Base-by-base conservation (phyloP, 2,329 filamentous ascomycete genomes). In the Stemphylium beticola region DNA sequence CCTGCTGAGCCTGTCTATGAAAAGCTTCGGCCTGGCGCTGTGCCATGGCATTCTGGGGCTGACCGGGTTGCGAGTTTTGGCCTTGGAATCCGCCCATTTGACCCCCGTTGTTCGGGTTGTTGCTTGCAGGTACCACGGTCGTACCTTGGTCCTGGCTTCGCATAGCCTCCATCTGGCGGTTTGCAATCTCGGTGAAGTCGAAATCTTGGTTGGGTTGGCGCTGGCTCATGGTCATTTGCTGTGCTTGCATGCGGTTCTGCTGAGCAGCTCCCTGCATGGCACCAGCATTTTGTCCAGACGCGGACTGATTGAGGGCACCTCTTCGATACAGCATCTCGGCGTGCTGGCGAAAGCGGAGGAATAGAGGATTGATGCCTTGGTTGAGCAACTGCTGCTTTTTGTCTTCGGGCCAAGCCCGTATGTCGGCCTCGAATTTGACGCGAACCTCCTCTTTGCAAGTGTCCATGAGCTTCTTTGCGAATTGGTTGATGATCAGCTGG, bases 41-140 rank as follows among this genome's bases (percentile, higher is more conserved):
- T 26, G 67, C 69, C 57, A 68, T 61, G 14, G 58, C 60, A 52
- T 68, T 69, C 41, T 69, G 70, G 5, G 54, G 53, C 34, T 72
- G 71, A 14, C 62, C 58, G 22, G 57, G 55, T 44, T 73, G 72
- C 14, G 57, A 39, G 26, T 64, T 62, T 54, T 71, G 70, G 8
- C 57, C 58, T 11, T 61, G 61, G 39, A 74, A 77, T 12, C 64
- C 72, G 26, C 71, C 65, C 72, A 77, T 75, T 39, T 75, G 74
- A 18, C 55, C 57, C 5, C 72, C 72, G 5, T 54, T 54, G 31
- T 75, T 81, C 56, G 79, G 78, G 47, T 83, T 83, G 64, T 82
- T 84, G 70, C 84, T 88, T 6, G 84, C 85, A 9, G 85, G 85
- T 3, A 88, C 85, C n/a, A 87, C 85, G 37, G 83, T 76, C 58